Evolutionary conservation across 108 stramenopile species (phyloP).

Genomic region (Cyclotella sp.): DNA sequence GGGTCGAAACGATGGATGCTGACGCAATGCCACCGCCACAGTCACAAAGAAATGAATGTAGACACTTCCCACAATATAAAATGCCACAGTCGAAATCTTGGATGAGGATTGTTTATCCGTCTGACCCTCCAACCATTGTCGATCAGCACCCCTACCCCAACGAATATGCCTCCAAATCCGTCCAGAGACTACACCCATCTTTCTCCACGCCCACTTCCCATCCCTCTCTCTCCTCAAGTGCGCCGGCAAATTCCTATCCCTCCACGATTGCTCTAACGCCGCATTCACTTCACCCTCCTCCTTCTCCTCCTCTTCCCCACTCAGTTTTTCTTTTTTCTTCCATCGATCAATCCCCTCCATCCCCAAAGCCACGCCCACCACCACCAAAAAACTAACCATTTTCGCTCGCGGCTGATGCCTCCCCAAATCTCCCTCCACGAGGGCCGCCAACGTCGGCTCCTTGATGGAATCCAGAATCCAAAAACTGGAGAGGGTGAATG

Average conservation of each 20-base stretch:
- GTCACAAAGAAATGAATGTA: conserved; percentile 46
- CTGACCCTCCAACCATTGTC: conserved; percentile 8
- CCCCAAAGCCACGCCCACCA: conserved; percentile 68
- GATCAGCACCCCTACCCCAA: conserved; percentile 7
- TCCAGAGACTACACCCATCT: conserved; percentile 20
- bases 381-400: conserved; percentile 74
- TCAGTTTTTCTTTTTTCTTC: conserved; percentile 15
- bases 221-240: background rate
- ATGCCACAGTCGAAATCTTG: conserved; percentile 37
- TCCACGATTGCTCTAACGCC: conserved; percentile 29
- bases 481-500: conserved; percentile 58
- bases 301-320: conserved; percentile 24
- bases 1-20: conserved; percentile 43
- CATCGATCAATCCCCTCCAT: conserved; percentile 66
- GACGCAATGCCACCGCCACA: conserved; percentile 42
- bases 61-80: conserved; percentile 45
- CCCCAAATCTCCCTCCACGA: conserved; percentile 86
- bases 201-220: conserved; percentile 24
- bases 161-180: conserved; percentile 27
- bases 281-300: conserved; percentile 26
- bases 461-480: conserved; percentile 94
- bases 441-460: conserved; percentile 89
- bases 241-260: conserved; percentile 35
- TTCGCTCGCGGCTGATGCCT: conserved; percentile 91
- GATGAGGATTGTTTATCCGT: conserved; percentile 16